Base-by-base conservation (phyloP, 2,329 filamentous ascomycete species). In the Cucurbitaria berberidis region DNA sequence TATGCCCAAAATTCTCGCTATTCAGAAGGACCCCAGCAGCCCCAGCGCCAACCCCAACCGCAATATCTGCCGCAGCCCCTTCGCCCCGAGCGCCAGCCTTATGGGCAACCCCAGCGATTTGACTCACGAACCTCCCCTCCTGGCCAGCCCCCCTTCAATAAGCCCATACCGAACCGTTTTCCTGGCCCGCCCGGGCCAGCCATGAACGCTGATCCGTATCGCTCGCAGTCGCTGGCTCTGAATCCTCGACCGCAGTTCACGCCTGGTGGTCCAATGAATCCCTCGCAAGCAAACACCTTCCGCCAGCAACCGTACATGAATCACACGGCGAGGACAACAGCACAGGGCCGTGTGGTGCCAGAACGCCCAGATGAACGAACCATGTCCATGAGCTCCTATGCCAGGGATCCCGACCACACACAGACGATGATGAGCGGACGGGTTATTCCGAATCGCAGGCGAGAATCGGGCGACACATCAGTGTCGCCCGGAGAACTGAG, bases 381-480 rank as follows among this genome's bases (percentile, higher is more conserved):
- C 59, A 98, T 98, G 95, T 96, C 93, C 40, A 89, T 99, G 88
- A 95, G 89, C 5, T 91, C 90, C 9, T 90, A 91, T 63, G 83
- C 88, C 3, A 82, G 89, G 48, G 91, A 96, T 64, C 83, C 85
- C 55, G 89, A 92, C 39, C 89, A 95, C 74, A 77, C 80, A 11
- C 93, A 97, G 76, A 97, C 93, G 5, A 96, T 93, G 86, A 96
- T 93, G 86, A 96, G 90, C 71, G 95, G 95, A 42, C 86, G 95
- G 62, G 83, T 96, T 18, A 96, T 99, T 62, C 95, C 95, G 2
- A 90, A 88, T 67, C 84, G 90, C 75, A 81, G 83, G 59, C 80
- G 85, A 55, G 85, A 86, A 53, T 85, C 85, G 11, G 74, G 70
- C n/a, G 72, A 58, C 3, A 52, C 62, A 9, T 70, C 72, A 13